Percentiles rank a stretch among this genome's conserved stretches.
phyloP scores from a whole-genome alignment of 495 filamentous ascomycete species.

The Podospora australis region DNA sequence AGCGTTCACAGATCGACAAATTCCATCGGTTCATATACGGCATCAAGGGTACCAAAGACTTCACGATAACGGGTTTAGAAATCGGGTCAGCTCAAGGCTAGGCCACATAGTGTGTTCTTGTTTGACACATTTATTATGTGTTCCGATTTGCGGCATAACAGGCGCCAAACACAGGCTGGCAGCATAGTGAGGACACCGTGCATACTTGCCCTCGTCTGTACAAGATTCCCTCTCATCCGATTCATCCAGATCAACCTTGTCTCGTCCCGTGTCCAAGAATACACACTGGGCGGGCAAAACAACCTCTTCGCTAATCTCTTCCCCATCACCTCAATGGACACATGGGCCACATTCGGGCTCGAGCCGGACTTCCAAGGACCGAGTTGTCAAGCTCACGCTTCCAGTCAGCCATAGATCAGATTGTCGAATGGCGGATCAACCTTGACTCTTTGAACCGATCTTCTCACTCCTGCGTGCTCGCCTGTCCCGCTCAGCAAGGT shows the following conservation, averaged over 20 bases:
- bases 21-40: constrained; percentile 9
- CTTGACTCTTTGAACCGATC: constrained; percentile 10
- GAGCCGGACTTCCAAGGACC: constrained; percentile 17
- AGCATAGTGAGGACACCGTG: too few relatives aligned
- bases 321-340: constrained; percentile 14
- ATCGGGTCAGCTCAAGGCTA: background rate
- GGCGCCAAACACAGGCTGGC: too few relatives aligned
- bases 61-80: constrained; percentile 10
- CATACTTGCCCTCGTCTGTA: too few relatives aligned
- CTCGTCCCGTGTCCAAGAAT: constrained; percentile 18
- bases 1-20: background rate
- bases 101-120: too few relatives aligned
- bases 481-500: constrained; percentile 12
- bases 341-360: constrained; percentile 10
- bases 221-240: too few relatives aligned
- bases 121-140: too few relatives aligned
- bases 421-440: constrained; percentile 25
- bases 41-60: constrained; percentile 14
- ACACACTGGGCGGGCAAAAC: constrained; percentile 13
- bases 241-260: constrained; percentile 24
- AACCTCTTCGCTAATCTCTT: constrained; percentile 27
- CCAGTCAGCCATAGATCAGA: constrained; percentile 7
- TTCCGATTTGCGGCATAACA: too few relatives aligned
- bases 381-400: constrained; percentile 7
- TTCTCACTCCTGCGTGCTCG: constrained; percentile 14